Base-by-base conservation (phyloP, 139 green algal species). In the Pleodorina starrii region DNA sequence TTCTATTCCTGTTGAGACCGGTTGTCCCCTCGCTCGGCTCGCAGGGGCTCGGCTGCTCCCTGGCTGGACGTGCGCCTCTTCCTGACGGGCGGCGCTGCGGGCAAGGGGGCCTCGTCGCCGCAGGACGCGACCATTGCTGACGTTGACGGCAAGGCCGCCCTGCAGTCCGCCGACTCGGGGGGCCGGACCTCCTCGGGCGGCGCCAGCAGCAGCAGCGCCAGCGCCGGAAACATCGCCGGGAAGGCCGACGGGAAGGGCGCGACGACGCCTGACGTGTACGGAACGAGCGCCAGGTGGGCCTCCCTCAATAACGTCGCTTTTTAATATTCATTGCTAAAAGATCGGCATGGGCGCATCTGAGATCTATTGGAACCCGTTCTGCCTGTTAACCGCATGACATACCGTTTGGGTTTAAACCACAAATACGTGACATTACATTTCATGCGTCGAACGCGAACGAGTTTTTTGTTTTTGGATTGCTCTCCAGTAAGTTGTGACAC, bases 11-110 rank as follows among this genome's bases (percentile, higher is more conserved):
- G n/a, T n/a, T n/a, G n/a, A n/a, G n/a, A n/a, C 68, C 35, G 27
- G 9, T 23, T 35, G 9, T 12, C 16, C 12, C 25, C 27, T 17
- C 16, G 38, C 19, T 54, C 29, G 72, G 25, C 35, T 76, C 29
- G 35, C 36, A 76, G 68, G 38, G 68, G 36, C 72, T 10, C 10
- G 12, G 69, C 17, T 48, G 54, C 42, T 12, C 32, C 42, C 12
- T 87, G 81, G 81, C n/a, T 87, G n/a, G 60, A 87, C 60, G 3
- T 87, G 17, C 81, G 40, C 6, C 81, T 87, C 29, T 87, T 43
- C 81, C 43, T 77, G 35, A 66, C 81, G 4, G 40, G 5, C 11
- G 44, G 44, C 72, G n/a, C 40, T 40, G 23, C 5, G 21, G 63
- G 21, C 63, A 73, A 35, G 27, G 63, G 2, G 21, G 2, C 32